Evolutionary conservation across 768 basidiomycete genomes (phyloP).

Genomic region (Hericium erinaceus): DNA sequence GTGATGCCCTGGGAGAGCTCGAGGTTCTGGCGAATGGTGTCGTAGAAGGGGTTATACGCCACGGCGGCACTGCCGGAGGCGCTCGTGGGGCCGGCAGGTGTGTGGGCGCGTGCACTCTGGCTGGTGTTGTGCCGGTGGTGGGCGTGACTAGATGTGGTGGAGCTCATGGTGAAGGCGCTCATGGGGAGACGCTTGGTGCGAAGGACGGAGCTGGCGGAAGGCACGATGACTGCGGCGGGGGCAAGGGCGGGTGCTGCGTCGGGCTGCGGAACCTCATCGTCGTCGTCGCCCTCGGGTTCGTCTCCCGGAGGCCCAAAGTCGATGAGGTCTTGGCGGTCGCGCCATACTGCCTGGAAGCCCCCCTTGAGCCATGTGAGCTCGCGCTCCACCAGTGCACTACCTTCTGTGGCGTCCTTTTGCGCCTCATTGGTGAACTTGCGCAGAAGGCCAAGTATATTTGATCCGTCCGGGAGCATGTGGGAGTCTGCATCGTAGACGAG

Average conservation of each 20-base stretch:
- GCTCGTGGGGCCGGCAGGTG: constrained; percentile 2
- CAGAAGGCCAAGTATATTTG: constrained; percentile 64
- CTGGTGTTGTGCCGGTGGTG: constrained; percentile 7
- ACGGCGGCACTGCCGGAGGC: constrained; percentile 15
- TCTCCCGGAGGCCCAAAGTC: constrained; percentile 41
- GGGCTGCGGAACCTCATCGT: constrained; percentile 15
- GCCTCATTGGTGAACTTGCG: constrained; percentile 63
- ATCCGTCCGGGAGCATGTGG: constrained; percentile 43
- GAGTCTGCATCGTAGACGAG: constrained; percentile 86
- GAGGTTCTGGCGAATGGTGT: constrained; percentile 81
- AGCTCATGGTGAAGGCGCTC: constrained; percentile 50
- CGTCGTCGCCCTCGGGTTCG: constrained; percentile 29
- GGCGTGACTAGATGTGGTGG: constrained; percentile 23
- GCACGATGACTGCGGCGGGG: background rate
- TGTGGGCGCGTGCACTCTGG: background rate
- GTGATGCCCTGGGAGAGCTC: constrained; percentile 63
- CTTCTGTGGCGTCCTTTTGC: constrained; percentile 22
- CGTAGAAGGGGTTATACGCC: constrained; percentile 86
- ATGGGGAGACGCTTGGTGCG: constrained; percentile 53
- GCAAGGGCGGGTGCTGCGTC: background rate
- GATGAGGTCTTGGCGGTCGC: constrained; percentile 41
- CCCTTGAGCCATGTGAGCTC: constrained; percentile 74
- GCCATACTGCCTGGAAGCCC: constrained; percentile 68
- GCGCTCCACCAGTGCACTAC: constrained; percentile 16
- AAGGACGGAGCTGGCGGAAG: constrained; percentile 25